Conservation (phyloP, 1,284 basidiomycete genomes). For the Microbotryum silenes-acaulis region DNA sequence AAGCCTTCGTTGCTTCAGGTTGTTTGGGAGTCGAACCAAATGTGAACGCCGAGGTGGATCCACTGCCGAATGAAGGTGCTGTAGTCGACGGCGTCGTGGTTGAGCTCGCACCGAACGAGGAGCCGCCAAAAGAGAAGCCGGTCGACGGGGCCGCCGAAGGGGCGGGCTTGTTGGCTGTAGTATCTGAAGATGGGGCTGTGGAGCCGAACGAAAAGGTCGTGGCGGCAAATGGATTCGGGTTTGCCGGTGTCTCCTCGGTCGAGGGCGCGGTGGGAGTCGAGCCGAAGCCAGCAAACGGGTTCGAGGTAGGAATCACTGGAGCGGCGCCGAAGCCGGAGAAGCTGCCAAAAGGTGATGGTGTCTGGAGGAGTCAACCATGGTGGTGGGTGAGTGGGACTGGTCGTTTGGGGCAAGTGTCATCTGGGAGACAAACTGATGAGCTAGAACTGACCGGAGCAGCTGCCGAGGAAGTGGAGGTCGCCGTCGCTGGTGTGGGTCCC, state of each 20-base stretch:
- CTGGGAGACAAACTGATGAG: too few relatives aligned
- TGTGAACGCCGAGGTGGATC: conserved; percentile 25
- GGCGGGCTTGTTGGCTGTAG: conserved; percentile 11
- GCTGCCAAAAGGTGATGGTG: conserved; percentile 12
- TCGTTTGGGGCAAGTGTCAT: fast-evolving
- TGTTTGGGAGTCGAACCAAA: background rate
- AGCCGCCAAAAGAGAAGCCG: conserved; percentile 25
- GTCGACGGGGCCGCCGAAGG: conserved; percentile 11
- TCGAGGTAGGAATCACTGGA: background rate
- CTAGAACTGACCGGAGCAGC: conserved; percentile 16
- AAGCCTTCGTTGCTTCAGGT: conserved; percentile 36
- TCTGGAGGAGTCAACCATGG: background rate
- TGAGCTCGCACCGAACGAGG: conserved; percentile 1
- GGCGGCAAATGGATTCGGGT: conserved; percentile 8
- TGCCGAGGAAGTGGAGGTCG: conserved; percentile 11
- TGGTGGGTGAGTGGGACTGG: background rate
- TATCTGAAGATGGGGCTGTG: conserved; percentile 10
- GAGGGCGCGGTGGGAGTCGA: background rate
- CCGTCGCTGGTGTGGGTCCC: conserved; percentile 9
- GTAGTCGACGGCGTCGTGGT: conserved; percentile 4
- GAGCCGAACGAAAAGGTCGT: conserved; percentile 15
- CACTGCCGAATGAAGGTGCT: conserved; percentile 17
- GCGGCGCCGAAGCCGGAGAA: conserved; percentile 2
- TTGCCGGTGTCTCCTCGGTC: background rate
- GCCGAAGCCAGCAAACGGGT: conserved; percentile 22